phyloP scores from a whole-genome alignment of 148 eudicot species.

The Amaranthus cruentus region DNA sequence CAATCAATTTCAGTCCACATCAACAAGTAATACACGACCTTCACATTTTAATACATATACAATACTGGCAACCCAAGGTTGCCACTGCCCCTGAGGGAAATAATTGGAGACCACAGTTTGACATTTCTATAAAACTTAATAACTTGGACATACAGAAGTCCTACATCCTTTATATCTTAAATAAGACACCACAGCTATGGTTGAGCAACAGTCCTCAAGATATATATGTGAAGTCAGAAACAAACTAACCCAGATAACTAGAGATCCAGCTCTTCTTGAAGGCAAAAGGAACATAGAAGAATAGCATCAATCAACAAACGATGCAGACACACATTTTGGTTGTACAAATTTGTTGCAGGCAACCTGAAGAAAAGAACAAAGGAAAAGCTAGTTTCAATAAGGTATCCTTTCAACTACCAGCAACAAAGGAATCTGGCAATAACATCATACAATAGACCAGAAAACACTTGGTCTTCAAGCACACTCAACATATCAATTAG shows the following conservation, averaged over 20 bases:
- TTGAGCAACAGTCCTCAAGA: slow-evolving; percentile 11
- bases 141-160: slow-evolving; percentile 8
- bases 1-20: background rate
- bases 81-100: background rate
- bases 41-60: background rate
- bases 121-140: background rate
- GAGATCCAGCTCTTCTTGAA: slow-evolving; percentile 14
- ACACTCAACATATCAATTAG: background rate
- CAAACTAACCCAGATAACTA: slow-evolving; percentile 21
- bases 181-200: slow-evolving; percentile 3
- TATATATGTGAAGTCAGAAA: slow-evolving; percentile 13
- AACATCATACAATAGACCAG: background rate
- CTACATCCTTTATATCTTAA: background rate
- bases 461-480: background rate
- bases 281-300: background rate
- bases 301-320: slow-evolving; percentile 5
- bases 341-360: slow-evolving; percentile 3
- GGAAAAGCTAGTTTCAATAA: background rate
- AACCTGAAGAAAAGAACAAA: slow-evolving; percentile 5
- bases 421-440: background rate
- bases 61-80: slow-evolving; percentile 12
- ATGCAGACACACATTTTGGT: slow-evolving; percentile 3
- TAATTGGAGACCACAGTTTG: background rate
- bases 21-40: background rate
- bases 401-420: background rate